These are phyloP conservation scores for Candida pseudofarinosa DNA, from an alignment of 805 yeast species.

Conservation along the genomic window DNA sequence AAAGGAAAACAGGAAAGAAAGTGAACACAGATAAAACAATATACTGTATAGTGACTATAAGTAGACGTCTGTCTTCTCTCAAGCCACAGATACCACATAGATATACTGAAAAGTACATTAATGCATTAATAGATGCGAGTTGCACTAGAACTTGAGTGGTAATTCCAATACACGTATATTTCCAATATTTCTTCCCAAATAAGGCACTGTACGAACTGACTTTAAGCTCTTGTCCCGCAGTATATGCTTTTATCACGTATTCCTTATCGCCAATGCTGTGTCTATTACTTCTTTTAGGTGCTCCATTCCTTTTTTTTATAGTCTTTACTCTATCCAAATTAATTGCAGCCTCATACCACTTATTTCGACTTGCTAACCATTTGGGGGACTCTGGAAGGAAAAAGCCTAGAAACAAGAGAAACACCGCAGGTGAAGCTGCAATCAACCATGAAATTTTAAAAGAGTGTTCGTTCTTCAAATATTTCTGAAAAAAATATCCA, in stretches of 20 bases:
- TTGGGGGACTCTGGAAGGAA: slow-evolving; percentile 30
- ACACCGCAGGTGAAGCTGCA: slow-evolving; percentile 17
- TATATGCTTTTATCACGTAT: slow-evolving; percentile 22
- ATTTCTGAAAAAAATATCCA: slow-evolving; percentile 11
- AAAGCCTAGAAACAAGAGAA: slow-evolving; percentile 14
- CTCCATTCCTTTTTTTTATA: slow-evolving; percentile 6
- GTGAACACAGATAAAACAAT: slow-evolving; percentile 39
- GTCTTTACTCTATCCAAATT: slow-evolving; percentile 14
- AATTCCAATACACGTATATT: slow-evolving; percentile 26
- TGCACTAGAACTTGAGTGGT: slow-evolving; percentile 41
- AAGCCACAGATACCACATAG: slow-evolving; percentile 49
- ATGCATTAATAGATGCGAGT: slow-evolving; percentile 39
- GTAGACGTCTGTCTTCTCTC: slow-evolving; percentile 24
- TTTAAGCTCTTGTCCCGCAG: slow-evolving; percentile 15
- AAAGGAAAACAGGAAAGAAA: slow-evolving; percentile 37
- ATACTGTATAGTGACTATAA: slow-evolving; percentile 34
- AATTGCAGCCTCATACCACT: slow-evolving; percentile 35
- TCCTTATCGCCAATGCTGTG: slow-evolving; percentile 13
- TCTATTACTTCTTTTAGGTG: slow-evolving; percentile 1
- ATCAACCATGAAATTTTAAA: slow-evolving; percentile 14
- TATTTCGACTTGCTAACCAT: slow-evolving; percentile 24
- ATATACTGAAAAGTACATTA: slow-evolving; percentile 42
- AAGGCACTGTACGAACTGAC: slow-evolving; percentile 26
- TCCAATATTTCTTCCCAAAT: slow-evolving; percentile 43
- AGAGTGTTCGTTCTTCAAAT: slow-evolving; percentile 4